Conservation (phyloP, 225 moss, liverwort and hornwort genomes). For the Pseudisothecium myosuroides region DNA sequence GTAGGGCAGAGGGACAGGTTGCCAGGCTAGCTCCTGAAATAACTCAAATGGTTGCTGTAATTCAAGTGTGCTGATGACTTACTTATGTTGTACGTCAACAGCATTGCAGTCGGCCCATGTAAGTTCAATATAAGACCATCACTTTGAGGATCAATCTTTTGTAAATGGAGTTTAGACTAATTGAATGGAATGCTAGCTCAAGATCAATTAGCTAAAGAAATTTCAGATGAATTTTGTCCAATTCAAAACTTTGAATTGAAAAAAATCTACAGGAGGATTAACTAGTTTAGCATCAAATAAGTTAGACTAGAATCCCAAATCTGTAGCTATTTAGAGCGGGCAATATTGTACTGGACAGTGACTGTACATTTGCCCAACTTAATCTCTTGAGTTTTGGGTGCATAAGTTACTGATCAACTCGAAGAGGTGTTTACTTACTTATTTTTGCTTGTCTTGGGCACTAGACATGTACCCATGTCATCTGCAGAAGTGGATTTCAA, state of each 20-base stretch:
- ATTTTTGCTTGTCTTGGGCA: not conserved
- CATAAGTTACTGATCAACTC: not conserved
- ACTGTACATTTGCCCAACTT: not conserved
- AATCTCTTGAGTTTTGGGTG: not conserved
- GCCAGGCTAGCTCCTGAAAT: slow-evolving; percentile 17
- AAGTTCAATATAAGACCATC: not conserved
- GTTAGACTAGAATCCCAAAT: not conserved
- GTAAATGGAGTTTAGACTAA: not conserved
- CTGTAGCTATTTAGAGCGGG: not conserved
- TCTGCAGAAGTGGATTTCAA: not conserved
- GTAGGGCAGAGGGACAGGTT: not conserved
- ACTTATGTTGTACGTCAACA: not conserved
- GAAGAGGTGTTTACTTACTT: not conserved
- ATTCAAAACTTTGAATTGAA: not conserved
- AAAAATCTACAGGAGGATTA: not conserved
- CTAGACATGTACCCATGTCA: not conserved
- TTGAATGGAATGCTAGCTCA: not conserved
- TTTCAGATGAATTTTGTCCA: not conserved
- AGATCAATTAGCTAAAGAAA: not conserved
- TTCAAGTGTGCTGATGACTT: not conserved
- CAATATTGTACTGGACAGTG: not conserved
- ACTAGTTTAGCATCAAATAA: not conserved
- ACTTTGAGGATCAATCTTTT: not conserved
- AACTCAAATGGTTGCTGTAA: slow-evolving; percentile 3
- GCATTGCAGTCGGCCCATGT: not conserved